Evolutionary conservation across 148 eudicot species (phyloP).

Genomic region (Tetragonia tetragonoides): DNA sequence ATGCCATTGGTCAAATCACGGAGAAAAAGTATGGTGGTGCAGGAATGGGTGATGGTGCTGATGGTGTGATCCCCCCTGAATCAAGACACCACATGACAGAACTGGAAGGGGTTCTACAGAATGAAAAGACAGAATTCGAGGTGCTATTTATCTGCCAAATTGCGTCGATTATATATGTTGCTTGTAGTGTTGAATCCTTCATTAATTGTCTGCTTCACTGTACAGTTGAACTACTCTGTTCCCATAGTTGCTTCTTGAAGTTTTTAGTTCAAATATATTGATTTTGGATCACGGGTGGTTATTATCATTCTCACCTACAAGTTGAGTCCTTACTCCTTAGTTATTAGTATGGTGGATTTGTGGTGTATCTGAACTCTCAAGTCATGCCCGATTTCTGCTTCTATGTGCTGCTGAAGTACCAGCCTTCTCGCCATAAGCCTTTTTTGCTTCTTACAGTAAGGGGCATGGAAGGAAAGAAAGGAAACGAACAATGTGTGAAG

Average conservation of each 20-base stretch:
- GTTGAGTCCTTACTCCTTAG: neutral
- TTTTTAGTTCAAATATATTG: neutral
- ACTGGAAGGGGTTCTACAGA: slow-evolving; percentile 59
- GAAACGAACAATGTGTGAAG: neutral
- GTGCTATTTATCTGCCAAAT: slow-evolving; percentile 29
- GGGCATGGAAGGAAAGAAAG: neutral
- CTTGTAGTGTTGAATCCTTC: neutral
- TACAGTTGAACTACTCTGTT: neutral
- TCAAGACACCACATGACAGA: slow-evolving; percentile 50
- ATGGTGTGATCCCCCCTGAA: slow-evolving; percentile 28
- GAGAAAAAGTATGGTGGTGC: slow-evolving; percentile 47
- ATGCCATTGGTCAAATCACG: slow-evolving; percentile 59
- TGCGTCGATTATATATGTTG: neutral
- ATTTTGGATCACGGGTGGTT: neutral
- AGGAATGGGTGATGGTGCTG: slow-evolving; percentile 25
- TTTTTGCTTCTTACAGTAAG: neutral
- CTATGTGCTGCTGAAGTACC: neutral
- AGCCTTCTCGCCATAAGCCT: neutral
- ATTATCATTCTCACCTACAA: neutral
- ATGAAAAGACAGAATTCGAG: slow-evolving; percentile 76
- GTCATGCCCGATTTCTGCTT: neutral
- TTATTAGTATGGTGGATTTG: neutral
- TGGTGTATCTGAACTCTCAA: neutral
- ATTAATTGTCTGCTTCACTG: neutral
- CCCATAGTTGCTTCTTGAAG: neutral